A percentile compares a stretch with the other conserved stretches of the same genome.
phyloP scores from a whole-genome alignment of 1,284 basidiomycete species.

The Moniliella sp. region DNA sequence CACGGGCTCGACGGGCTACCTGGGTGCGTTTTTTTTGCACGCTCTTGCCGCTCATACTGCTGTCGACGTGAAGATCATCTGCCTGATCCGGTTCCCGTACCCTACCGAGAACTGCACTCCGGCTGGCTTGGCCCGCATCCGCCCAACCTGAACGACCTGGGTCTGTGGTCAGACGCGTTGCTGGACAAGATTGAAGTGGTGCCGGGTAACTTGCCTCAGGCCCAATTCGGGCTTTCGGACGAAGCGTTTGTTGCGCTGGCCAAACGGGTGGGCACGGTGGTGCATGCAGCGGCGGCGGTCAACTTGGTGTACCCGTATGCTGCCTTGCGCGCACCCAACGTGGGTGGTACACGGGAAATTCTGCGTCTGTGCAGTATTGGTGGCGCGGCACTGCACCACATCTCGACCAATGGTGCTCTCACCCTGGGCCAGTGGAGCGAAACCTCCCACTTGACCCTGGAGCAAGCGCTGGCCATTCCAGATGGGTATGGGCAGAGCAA shows the following conservation, averaged over 20 bases:
- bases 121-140: constrained; percentile 25
- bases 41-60: constrained; percentile 21
- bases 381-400: constrained; percentile 29
- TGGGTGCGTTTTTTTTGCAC: constrained; percentile 30
- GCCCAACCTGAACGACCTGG: constrained; percentile 19
- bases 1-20: constrained; percentile 34
- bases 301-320: constrained; percentile 34
- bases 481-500: constrained; percentile 35
- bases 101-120: constrained; percentile 17
- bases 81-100: constrained; percentile 33
- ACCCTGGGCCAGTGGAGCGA: constrained; percentile 25
- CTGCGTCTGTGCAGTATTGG: constrained; percentile 29
- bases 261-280: constrained; percentile 18
- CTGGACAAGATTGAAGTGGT: constrained; percentile 27
- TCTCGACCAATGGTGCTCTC: constrained; percentile 34
- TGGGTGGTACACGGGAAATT: constrained; percentile 33
- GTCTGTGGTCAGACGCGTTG: not conserved
- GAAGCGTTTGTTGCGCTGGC: constrained; percentile 20
- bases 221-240: constrained; percentile 17
- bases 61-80: constrained; percentile 29
- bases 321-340: constrained; percentile 28
- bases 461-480: constrained; percentile 18
- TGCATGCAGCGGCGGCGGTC: constrained; percentile 31
- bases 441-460: constrained; percentile 14
- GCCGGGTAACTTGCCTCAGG: constrained; percentile 24